Base-by-base conservation (phyloP, 257 asterid genomes). In the Solanum chilense region DNA sequence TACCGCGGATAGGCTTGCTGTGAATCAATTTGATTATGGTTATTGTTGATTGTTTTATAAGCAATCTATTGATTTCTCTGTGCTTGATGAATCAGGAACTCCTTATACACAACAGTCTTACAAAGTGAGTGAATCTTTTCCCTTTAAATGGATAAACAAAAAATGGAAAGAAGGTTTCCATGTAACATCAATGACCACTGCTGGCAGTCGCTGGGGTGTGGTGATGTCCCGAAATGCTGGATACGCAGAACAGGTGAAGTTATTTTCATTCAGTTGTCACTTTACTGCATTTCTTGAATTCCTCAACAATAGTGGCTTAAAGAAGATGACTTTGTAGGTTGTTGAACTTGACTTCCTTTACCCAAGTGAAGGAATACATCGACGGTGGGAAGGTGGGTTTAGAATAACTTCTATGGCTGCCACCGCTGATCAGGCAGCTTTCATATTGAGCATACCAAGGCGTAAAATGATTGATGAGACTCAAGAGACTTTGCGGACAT, bases 141-240 rank as follows among this genome's bases (percentile, higher is more conserved):
- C 99, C 8, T 97, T 97, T 92, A 97, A 97, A 91, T 97, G 99
- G 99, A 97, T 97, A 74, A 97, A 95, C 87, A 97, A 97, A 86
- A 97, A 97, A 88, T 97, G 99, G 99, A 97, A 97, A 90, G 99
- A 97, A 94, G 99, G 99, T 58, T 97, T 97, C 88, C 99, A 97
- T 86, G 99, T 95, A 60, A 97, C 99, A 15, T 97, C 99, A 81
- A 97, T 97, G 99, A 95, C 99, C 42, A 97, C 99, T 73, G 99
- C 99, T 87, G 99, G 98, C 87, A 97, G 91, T 90, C 98, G 99
- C 84, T 97, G 99, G 99, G 99, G 98, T 86, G 99, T 97, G 83
- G 99, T 97, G 70, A 97, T 97, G 99, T 97, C 99, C 86, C 89
- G 98, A 90, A 95, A 95, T 86, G 91, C 98, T 1, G 99, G 99